A percentile compares a stretch with the other conserved stretches of the same genome.
These are phyloP conservation scores for Saccharum officinarum DNA, from an alignment of 176 grass and related monocot species.

Conservation along the genomic window DNA sequence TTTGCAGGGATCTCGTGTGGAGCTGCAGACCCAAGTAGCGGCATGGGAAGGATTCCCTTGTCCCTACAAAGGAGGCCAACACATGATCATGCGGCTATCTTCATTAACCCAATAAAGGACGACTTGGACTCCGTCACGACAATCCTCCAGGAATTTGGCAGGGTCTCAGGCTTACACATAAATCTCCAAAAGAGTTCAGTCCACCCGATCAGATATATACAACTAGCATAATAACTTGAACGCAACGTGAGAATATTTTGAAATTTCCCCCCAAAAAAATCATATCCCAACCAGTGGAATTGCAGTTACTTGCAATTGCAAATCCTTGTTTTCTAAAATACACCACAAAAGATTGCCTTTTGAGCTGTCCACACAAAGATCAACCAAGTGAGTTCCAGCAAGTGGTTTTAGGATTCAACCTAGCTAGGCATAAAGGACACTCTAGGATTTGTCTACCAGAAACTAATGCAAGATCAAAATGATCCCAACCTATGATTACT, in stretches of 20 bases:
- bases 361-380: constrained; percentile 5
- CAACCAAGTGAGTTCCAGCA: constrained; percentile 14
- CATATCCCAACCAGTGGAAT: background rate
- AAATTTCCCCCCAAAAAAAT: background rate
- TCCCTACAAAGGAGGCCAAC: too few species aligned
- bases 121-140: too few species aligned
- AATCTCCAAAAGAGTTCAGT: too few species aligned
- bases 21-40: too few species aligned
- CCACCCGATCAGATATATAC: too few species aligned
- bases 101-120: too few species aligned
- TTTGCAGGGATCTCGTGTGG: too few species aligned
- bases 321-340: background rate
- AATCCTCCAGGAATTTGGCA: too few species aligned
- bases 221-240: background rate
- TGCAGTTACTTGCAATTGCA: background rate
- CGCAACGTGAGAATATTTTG: background rate
- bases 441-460: constrained; percentile 36
- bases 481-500: constrained; percentile 44
- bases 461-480: constrained; percentile 48
- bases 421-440: constrained; percentile 38
- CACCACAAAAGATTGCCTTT: background rate
- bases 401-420: constrained; percentile 41
- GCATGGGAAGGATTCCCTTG: too few species aligned
- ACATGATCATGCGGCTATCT: too few species aligned
- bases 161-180: too few species aligned